These are phyloP conservation scores for Kalanchoe fedtschenkoi DNA, from an alignment of 164 flowering plant genomes.

Conservation along the genomic window DNA sequence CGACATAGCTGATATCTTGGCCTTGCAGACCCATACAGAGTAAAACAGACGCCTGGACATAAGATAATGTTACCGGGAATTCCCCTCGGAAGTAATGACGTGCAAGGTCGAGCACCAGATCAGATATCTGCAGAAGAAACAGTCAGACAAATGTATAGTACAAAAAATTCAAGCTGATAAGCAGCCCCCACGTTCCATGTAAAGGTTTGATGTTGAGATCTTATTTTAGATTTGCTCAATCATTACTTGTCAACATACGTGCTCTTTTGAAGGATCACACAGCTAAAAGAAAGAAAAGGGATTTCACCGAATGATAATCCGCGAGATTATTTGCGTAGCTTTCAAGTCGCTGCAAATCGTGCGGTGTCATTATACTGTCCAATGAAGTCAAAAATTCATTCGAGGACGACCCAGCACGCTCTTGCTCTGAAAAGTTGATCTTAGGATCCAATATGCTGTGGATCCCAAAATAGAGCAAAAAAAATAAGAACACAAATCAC, in stretches of 20 bases:
- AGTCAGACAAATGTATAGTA: background rate
- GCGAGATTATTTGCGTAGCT: conserved; percentile 57
- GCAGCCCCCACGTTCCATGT: background rate
- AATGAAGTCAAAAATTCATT: conserved; percentile 30
- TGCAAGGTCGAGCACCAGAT: conserved; percentile 44
- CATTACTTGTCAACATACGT: background rate
- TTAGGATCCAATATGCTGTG: conserved; percentile 79
- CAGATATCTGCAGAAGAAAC: conserved; percentile 41
- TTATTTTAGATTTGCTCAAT: background rate
- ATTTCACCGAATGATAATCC: conserved; percentile 54
- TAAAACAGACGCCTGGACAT: conserved; percentile 64
- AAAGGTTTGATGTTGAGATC: background rate
- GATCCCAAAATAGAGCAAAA: conserved; percentile 3
- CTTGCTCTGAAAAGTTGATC: conserved; percentile 43
- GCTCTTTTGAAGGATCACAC: background rate
- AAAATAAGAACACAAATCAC: background rate
- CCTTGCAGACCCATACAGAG: conserved; percentile 76
- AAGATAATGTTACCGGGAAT: conserved; percentile 62
- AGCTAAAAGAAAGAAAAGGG: background rate
- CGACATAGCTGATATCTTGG: conserved; percentile 41
- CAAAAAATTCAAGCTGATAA: conserved; percentile 1
- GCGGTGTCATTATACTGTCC: conserved; percentile 33
- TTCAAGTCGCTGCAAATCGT: conserved; percentile 63
- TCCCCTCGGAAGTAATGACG: conserved; percentile 54
- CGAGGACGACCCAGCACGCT: conserved; percentile 16